Conservation (phyloP, 768 basidiomycete species). For the Cystobasidium tubakii region DNA sequence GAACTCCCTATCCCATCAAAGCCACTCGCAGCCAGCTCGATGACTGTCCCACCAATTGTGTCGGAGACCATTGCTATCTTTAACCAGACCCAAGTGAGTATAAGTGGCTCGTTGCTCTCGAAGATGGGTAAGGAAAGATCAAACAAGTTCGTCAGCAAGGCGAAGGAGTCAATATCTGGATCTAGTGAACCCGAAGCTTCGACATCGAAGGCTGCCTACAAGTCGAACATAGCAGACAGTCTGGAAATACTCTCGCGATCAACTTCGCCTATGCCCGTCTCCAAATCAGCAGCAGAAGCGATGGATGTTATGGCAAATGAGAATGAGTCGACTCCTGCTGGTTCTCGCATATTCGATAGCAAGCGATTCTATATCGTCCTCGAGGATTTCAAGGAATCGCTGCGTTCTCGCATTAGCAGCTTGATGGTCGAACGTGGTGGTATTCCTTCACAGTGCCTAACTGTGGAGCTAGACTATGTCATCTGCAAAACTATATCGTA, state of each 20-base stretch:
- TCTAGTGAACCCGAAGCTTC: background rate
- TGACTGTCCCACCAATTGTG: too few species aligned
- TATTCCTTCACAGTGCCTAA: background rate
- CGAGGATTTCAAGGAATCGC: background rate
- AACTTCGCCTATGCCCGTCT: background rate
- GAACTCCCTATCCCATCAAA: too few species aligned
- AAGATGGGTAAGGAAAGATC: slow-evolving; percentile 15
- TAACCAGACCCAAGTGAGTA: background rate
- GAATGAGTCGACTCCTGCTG: background rate
- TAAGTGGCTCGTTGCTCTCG: background rate
- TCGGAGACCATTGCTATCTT: background rate
- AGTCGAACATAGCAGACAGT: background rate
- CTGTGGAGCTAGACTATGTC: background rate
- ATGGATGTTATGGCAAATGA: background rate
- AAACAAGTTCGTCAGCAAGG: background rate
- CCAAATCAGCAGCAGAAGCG: background rate
- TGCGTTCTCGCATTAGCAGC: background rate
- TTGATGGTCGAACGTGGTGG: background rate
- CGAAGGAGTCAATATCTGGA: background rate
- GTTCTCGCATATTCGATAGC: background rate
- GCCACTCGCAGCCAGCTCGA: background rate
- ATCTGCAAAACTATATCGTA: slow-evolving; percentile 4
- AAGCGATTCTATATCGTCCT: slow-evolving; percentile 1
- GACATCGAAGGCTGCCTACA: background rate
- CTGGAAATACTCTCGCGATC: background rate